Evolutionary conservation across 176 grass and related monocot genomes (phyloP).

Genomic region (Calamus simplicifolius): DNA sequence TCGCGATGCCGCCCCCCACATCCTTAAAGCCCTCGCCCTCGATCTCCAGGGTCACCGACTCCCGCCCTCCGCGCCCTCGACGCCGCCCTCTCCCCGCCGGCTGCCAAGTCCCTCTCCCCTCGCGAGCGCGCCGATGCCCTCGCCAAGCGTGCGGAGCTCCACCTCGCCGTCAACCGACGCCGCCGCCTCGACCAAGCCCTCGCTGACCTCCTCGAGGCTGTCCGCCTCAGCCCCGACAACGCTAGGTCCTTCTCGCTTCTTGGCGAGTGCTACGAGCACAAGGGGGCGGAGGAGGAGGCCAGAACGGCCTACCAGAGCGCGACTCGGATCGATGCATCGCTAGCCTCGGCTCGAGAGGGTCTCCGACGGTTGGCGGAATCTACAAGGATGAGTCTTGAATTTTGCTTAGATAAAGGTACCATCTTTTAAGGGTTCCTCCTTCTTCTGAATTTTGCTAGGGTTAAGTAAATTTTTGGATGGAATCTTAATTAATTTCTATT

Average conservation of each 20-base stretch:
- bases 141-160: constrained; percentile 68
- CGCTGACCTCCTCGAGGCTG: constrained; percentile 48
- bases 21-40: constrained; percentile 83
- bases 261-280: constrained; percentile 74
- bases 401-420: too few species aligned
- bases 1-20: constrained; percentile 58
- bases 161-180: constrained; percentile 44
- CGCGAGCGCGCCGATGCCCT: constrained; percentile 74
- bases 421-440: too few species aligned
- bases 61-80: constrained; percentile 58
- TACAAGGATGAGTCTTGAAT: constrained; percentile 18
- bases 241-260: constrained; percentile 52
- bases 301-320: constrained; percentile 53
- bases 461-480: too few species aligned
- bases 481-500: too few species aligned
- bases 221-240: constrained; percentile 71
- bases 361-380: constrained; percentile 30
- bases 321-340: constrained; percentile 37
- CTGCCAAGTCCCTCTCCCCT: constrained; percentile 43
- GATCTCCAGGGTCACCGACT: constrained; percentile 66
- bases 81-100: constrained; percentile 43
- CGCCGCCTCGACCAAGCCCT: constrained; percentile 48
- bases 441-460: too few species aligned
- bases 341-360: constrained; percentile 31
- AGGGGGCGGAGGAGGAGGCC: constrained; percentile 34